Evolutionary conservation across 2,329 filamentous ascomycete genomes (phyloP).

Genomic region (Ceratocystis cacaofunesta): DNA sequence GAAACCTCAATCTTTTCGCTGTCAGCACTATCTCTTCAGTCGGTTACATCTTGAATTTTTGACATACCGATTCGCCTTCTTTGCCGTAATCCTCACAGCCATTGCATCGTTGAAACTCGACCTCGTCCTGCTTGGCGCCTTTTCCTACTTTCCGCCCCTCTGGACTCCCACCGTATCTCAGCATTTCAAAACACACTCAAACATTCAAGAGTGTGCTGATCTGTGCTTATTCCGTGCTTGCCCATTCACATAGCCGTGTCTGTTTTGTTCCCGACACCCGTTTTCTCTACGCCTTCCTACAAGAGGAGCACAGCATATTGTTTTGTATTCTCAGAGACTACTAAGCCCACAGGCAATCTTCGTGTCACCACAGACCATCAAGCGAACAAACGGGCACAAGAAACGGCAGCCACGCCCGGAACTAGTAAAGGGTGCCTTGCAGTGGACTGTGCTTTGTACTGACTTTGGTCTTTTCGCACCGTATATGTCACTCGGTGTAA

Average conservation of each 20-base stretch:
- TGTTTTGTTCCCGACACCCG: not conserved
- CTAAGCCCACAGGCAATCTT: not conserved
- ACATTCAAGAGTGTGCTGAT: not conserved
- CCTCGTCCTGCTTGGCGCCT: not conserved
- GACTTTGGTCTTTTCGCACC: not conserved
- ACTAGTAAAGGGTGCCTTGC: conserved; percentile 2
- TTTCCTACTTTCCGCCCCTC: not conserved
- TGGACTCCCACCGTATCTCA: not conserved
- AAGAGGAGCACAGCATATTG: not conserved
- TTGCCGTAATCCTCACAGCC: not conserved
- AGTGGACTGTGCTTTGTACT: not conserved
- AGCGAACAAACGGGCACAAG: not conserved
- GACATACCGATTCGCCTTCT: not conserved
- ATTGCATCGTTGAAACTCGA: not conserved
- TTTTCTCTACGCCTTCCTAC: not conserved
- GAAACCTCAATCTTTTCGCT: not conserved
- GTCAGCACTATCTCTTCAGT: not conserved
- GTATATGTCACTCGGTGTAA: conserved; percentile 5
- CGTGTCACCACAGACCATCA: conserved; percentile 4
- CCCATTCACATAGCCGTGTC: not conserved
- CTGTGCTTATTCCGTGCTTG: not conserved
- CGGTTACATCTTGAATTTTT: not conserved
- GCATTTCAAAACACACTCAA: not conserved
- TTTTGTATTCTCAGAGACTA: not conserved
- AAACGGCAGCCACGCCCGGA: not conserved